Conservation (phyloP, 2,329 filamentous ascomycete genomes). For the Saccharata proteae region DNA sequence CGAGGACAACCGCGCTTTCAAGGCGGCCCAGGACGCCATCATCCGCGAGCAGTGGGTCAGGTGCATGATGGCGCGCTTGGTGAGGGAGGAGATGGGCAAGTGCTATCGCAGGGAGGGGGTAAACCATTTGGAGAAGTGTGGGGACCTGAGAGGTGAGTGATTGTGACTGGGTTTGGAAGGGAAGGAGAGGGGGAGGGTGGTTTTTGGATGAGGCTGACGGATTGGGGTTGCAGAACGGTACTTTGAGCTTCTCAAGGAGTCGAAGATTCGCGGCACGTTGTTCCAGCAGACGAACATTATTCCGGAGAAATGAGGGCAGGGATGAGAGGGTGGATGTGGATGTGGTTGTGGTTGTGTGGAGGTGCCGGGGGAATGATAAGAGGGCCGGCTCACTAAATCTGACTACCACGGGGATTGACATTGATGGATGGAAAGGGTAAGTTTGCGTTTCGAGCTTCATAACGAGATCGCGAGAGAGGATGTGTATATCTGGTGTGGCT, state of each 20-base stretch:
- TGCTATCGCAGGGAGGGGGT: slow-evolving; percentile 77
- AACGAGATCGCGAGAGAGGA: too few relatives aligned
- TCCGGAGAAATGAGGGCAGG: background rate
- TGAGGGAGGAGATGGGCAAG: slow-evolving; percentile 72
- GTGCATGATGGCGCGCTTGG: slow-evolving; percentile 77
- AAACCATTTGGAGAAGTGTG: slow-evolving; percentile 83
- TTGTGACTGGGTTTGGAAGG: background rate
- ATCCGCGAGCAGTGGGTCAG: slow-evolving; percentile 81
- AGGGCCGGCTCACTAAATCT: too few relatives aligned
- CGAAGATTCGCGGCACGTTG: slow-evolving; percentile 67
- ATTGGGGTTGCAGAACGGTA: slow-evolving; percentile 51
- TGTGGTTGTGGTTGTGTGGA: too few relatives aligned
- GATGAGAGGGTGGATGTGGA: background rate
- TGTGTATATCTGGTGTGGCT: too few relatives aligned
- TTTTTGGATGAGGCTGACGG: slow-evolving; percentile 6
- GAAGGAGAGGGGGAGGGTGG: background rate
- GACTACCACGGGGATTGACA: too few relatives aligned
- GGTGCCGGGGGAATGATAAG: too few relatives aligned
- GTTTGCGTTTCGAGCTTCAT: too few relatives aligned
- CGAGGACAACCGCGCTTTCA: slow-evolving; percentile 68
- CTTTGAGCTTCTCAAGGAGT: slow-evolving; percentile 61
- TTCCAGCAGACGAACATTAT: slow-evolving; percentile 45
- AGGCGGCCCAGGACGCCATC: slow-evolving; percentile 71
- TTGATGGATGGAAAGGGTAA: too few relatives aligned
- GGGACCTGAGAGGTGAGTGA: slow-evolving; percentile 62